These are phyloP conservation scores for Claviceps paspali DNA, from an alignment of 2,329 filamentous ascomycete genomes.

Conservation along the genomic window DNA sequence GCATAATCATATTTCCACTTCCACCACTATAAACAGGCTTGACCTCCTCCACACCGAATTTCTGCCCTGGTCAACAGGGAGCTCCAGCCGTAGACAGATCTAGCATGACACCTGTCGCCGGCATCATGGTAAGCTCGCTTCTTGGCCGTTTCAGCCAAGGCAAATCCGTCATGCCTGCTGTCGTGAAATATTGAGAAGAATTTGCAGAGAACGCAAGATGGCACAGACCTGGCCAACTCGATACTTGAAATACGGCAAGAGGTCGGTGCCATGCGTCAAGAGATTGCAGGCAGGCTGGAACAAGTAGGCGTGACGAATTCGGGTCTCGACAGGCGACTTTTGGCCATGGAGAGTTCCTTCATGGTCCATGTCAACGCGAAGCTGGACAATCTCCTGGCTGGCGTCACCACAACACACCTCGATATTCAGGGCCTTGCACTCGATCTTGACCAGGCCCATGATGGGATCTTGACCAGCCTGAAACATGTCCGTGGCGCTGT, in stretches of 20 bases:
- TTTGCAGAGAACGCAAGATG: not conserved
- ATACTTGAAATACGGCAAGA: conserved; percentile 1
- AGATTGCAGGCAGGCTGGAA: not conserved
- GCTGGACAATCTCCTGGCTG: not conserved
- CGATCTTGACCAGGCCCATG: conserved; percentile 1
- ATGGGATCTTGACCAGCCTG: not conserved
- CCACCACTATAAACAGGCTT: too few species aligned
- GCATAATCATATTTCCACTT: too few species aligned
- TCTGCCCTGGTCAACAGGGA: too few species aligned
- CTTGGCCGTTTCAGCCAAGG: too few species aligned
- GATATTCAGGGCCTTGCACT: conserved; percentile 2
- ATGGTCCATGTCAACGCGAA: not conserved
- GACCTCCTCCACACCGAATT: too few species aligned
- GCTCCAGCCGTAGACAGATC: too few species aligned
- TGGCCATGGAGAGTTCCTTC: not conserved
- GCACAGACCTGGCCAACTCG: not conserved
- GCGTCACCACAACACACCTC: not conserved
- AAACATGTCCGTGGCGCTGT: not conserved
- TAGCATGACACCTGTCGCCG: too few species aligned
- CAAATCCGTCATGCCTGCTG: too few species aligned
- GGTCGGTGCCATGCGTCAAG: not conserved
- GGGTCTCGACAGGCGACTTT: not conserved
- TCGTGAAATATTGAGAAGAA: not conserved
- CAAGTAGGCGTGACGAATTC: not conserved
- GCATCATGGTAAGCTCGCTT: too few species aligned